Evolutionary conservation across 2,329 filamentous ascomycete species (phyloP), one percentile per base, ranked within the genome.

Genomic region (Penicillium sumatraense): DNA sequence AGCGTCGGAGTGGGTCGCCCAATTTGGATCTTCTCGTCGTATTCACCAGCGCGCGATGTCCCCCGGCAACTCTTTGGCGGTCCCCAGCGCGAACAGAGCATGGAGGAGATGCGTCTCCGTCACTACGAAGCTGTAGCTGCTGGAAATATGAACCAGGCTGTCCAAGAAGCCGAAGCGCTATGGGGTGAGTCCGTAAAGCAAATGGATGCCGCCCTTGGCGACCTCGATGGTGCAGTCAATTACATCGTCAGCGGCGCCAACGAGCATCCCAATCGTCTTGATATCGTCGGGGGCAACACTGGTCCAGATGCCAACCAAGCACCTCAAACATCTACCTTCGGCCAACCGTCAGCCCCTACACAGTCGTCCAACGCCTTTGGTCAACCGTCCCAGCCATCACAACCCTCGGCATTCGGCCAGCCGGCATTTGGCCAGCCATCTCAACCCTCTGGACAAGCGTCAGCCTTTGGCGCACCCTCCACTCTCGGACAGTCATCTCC

Each of bases 21-120:
- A 16, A 77, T 85, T 80, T 98, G 93, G 89, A 88, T 95, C 4
- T 82, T 97, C 21, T 96, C 93, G 1, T 83, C 89, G 20, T 98
- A 96, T 72, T 90, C 87, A 0, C 92, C 93, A 0, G 89, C 89
- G 3, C 83, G 80, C 65, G 85, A 92, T 64, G 86, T 89, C 1
- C 93, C 93, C 0, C 85, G 86, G 16, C 91, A 96, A 73, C 81
- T 97, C 1, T 93, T 96, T 66, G 91, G 91, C 49, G 92, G 91
- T 1, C 82, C 81, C 41, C 81, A 85, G 5, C 83, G 92, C 16
- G 93, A 98, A 72, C 89, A 92, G 72, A 96, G 91, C 67, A 89
- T 89, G 36, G 93, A 98, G 72, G 93, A 98, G 74, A 83, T 96
- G 70, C 84, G 92, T 47, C 70, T 93, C 24, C 76, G 80, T 20